These are phyloP conservation scores for Cyberlindnera sargentensis DNA, from an alignment of 805 yeast genomes.

Conservation along the genomic window DNA sequence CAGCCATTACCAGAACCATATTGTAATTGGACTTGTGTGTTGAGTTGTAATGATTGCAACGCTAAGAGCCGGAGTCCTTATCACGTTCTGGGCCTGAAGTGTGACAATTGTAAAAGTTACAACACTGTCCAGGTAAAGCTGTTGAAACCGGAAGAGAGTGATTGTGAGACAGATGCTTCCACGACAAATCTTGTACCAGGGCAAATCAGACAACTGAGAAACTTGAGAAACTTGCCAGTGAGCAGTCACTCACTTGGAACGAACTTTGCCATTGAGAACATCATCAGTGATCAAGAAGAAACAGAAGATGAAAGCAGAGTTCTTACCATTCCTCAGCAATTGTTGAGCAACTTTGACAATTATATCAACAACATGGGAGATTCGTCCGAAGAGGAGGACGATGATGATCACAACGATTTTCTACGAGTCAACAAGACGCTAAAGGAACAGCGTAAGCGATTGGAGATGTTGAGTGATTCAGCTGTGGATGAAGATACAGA, in stretches of 20 bases:
- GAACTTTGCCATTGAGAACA: conserved; percentile 20
- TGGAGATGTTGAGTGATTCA: conserved; percentile 6
- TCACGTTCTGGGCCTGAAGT: conserved; percentile 81
- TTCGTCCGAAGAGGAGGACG: conserved; percentile 16
- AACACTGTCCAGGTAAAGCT: conserved; percentile 72
- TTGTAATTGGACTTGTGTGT: conserved; percentile 63
- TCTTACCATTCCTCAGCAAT: conserved; percentile 23
- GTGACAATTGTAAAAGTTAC: conserved; percentile 82
- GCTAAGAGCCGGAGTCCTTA: conserved; percentile 70
- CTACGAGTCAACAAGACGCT: conserved; percentile 17
- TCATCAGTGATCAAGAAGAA: conserved; percentile 6
- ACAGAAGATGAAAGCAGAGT: conserved; percentile 3
- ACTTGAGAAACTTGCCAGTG: conserved; percentile 18
- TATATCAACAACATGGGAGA: conserved; percentile 20
- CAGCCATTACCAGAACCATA: conserved; percentile 81
- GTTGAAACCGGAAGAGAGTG: conserved; percentile 57
- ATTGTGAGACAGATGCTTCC: conserved; percentile 22
- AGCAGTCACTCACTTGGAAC: conserved; percentile 19
- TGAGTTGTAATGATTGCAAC: conserved; percentile 82
- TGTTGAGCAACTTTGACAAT: conserved; percentile 22
- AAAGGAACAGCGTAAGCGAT: conserved; percentile 3
- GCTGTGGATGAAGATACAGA: conserved; percentile 3
- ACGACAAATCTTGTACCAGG: conserved; percentile 10
- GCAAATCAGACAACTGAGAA: conserved; percentile 2
- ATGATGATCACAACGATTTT: conserved; percentile 19